Conservation (phyloP, 2,329 filamentous ascomycete genomes). For the Chaetomiaceae sp. region DNA sequence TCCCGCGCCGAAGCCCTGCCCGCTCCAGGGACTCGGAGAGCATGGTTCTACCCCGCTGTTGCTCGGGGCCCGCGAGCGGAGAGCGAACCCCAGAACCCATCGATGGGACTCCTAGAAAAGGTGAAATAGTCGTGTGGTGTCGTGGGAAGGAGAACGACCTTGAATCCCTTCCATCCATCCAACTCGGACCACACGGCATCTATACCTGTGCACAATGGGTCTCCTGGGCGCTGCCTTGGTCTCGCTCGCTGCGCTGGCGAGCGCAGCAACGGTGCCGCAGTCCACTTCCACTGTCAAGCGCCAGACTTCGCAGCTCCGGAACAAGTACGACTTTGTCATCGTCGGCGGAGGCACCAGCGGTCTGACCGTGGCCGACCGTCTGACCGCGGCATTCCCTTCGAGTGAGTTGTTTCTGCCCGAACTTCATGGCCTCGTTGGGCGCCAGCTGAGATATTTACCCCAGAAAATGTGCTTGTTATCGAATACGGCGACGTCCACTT, state of each 20-base stretch:
- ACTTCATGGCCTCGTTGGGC: background rate
- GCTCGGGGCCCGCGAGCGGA: background rate
- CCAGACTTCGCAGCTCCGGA: slow-evolving; percentile 27
- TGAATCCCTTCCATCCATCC: no score
- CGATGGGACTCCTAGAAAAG: no score
- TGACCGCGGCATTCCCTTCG: slow-evolving; percentile 29
- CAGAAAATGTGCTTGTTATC: slow-evolving; percentile 22
- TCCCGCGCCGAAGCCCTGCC: background rate
- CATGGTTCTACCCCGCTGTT: background rate
- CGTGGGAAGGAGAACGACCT: no score
- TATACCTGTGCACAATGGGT: slow-evolving; percentile 4
- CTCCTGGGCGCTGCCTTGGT: slow-evolving; percentile 4
- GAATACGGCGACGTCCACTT: slow-evolving; percentile 25
- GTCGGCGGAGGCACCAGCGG: slow-evolving; percentile 33
- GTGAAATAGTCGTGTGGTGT: no score
- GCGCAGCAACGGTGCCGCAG: background rate
- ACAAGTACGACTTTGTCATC: slow-evolving; percentile 31
- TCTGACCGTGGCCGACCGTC: slow-evolving; percentile 32
- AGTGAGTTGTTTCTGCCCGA: slow-evolving; percentile 26
- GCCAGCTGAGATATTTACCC: no score
- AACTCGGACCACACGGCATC: no score
- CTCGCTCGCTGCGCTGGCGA: slow-evolving; percentile 5
- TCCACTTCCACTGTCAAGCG: slow-evolving; percentile 18
- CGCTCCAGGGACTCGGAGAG: background rate
- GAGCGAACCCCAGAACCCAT: background rate